A percentile compares a stretch with the other conserved stretches of the same genome.
Conservation (phyloP, 176 grass and related monocot genomes). For the Bothriochloa decipiens region DNA sequence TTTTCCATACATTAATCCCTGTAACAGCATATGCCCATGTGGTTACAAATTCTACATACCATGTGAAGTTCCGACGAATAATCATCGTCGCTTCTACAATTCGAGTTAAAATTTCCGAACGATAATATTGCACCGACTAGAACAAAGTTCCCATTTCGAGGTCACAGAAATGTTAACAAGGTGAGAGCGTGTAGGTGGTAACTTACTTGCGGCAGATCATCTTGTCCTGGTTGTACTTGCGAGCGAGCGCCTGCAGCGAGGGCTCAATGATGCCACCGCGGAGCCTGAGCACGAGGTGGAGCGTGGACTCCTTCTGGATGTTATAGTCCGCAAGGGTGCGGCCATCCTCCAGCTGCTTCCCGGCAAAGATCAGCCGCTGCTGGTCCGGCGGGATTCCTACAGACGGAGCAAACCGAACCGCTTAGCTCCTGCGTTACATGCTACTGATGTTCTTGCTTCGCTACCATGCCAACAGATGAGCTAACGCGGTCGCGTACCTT, state of each 20-base stretch:
- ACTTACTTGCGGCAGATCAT: slow-evolving; percentile 85
- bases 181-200: background rate
- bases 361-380: slow-evolving; percentile 83
- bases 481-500: slow-evolving; percentile 13
- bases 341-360: slow-evolving; percentile 83
- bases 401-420: background rate
- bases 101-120: background rate
- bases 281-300: slow-evolving; percentile 81
- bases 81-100: background rate
- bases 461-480: background rate
- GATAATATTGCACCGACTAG: too few relatives aligned
- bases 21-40: background rate
- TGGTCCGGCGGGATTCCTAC: slow-evolving; percentile 84
- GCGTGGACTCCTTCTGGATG: slow-evolving; percentile 89
- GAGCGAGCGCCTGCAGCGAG: slow-evolving; percentile 52
- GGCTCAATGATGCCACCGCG: slow-evolving; percentile 73
- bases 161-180: background rate
- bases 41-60: background rate
- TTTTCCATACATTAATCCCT: background rate
- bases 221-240: slow-evolving; percentile 68
- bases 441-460: background rate
- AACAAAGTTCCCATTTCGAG: background rate
- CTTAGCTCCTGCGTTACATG: background rate
- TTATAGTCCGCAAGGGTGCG: slow-evolving; percentile 85
- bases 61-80: background rate